These are phyloP conservation scores for Exserohilum turcica DNA, from an alignment of 2,329 filamentous ascomycete species.

Conservation along the genomic window DNA sequence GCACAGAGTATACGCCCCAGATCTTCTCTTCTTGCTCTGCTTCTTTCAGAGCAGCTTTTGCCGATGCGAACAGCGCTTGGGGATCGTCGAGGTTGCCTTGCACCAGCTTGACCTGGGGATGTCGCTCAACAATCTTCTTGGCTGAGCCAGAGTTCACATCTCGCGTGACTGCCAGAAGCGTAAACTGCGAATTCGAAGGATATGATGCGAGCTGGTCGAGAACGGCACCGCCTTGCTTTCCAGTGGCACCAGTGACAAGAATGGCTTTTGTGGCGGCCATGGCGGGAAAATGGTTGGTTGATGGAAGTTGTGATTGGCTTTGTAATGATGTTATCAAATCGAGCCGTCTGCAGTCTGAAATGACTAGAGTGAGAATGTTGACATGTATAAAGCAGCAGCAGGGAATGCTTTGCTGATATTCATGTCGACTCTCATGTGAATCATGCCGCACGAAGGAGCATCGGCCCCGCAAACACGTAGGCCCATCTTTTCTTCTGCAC, in stretches of 20 bases:
- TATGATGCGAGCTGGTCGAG: constrained; percentile 50
- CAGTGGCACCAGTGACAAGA: constrained; percentile 54
- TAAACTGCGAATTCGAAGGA: constrained; percentile 46
- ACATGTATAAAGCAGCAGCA: not conserved
- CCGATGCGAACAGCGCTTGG: constrained; percentile 56
- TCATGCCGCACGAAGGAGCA: not conserved
- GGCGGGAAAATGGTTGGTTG: constrained; percentile 12
- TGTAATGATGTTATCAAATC: not conserved
- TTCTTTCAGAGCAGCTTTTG: constrained; percentile 45
- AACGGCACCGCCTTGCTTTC: constrained; percentile 55
- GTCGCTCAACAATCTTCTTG: constrained; percentile 53
- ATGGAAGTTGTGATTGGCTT: constrained; percentile 10
- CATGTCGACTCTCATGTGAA: not conserved
- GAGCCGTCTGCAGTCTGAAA: not conserved
- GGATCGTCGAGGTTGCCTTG: constrained; percentile 63
- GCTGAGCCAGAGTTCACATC: constrained; percentile 59
- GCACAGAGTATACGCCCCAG: constrained; percentile 68
- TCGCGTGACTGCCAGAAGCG: constrained; percentile 66
- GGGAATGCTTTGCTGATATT: constrained; percentile 9
- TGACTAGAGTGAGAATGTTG: not conserved
- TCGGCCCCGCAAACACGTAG: constrained; percentile 13
- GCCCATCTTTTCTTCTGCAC: constrained; percentile 8
- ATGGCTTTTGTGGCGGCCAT: constrained; percentile 48
- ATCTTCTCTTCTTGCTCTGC: constrained; percentile 47
- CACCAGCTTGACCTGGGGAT: constrained; percentile 59